phyloP scores from a whole-genome alignment of 2,329 filamentous ascomycete genomes.

The Pestalotiopsis sp. region DNA sequence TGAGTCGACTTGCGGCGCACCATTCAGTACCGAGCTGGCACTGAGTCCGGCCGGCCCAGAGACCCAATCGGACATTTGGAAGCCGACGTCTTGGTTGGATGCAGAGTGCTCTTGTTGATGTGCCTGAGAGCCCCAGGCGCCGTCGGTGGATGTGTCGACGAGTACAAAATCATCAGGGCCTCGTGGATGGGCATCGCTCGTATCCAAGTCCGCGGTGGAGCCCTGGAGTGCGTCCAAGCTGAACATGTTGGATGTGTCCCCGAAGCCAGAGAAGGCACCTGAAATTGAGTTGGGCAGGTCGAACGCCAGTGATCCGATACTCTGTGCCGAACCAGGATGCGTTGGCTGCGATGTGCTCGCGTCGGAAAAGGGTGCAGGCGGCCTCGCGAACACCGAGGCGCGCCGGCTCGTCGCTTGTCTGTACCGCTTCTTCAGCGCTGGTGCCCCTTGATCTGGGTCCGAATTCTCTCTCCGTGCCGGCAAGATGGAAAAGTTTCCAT shows the following conservation, averaged over 20 bases:
- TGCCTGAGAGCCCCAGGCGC: constrained; percentile 29
- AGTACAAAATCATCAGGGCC: constrained; percentile 28
- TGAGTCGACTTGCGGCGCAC: background rate
- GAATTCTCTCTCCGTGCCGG: constrained; percentile 34
- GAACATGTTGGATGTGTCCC: constrained; percentile 19
- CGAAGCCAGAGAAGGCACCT: constrained; percentile 27
- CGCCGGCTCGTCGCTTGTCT: constrained; percentile 29
- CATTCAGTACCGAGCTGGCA: constrained; percentile 28
- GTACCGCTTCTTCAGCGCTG: constrained; percentile 30
- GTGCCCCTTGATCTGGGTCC: constrained; percentile 24
- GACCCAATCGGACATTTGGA: constrained; percentile 28
- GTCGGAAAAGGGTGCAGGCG: constrained; percentile 31
- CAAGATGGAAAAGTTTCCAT: constrained; percentile 25
- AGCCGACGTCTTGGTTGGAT: constrained; percentile 24
- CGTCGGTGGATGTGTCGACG: constrained; percentile 23
- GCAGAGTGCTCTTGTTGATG: constrained; percentile 20
- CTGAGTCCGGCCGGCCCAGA: constrained; percentile 31
- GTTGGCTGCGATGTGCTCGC: constrained; percentile 21
- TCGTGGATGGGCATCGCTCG: constrained; percentile 4
- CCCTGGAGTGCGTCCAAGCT: constrained; percentile 31
- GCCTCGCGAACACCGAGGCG: constrained; percentile 33
- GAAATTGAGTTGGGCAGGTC: constrained; percentile 22
- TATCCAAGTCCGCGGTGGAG: constrained; percentile 30
- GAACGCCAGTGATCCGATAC: constrained; percentile 14
- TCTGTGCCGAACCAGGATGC: constrained; percentile 18